phyloP scores from a whole-genome alignment of 2,329 filamentous ascomycete species.

The Colletotrichum sojae region DNA sequence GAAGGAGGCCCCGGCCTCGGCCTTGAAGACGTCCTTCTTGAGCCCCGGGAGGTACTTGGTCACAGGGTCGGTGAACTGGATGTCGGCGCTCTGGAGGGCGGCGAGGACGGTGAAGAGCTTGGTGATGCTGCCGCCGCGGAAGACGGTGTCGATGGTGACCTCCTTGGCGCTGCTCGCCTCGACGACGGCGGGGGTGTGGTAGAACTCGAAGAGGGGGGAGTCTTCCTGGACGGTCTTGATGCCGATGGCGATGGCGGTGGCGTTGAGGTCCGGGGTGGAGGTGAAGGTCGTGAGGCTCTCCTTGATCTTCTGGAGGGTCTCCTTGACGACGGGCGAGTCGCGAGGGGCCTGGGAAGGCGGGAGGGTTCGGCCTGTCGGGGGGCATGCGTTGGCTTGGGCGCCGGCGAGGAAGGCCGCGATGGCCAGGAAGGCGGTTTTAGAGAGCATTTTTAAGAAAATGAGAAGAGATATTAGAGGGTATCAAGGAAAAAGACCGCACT shows the following conservation, averaged over 20 bases:
- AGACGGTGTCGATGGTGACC: slow-evolving; percentile 57
- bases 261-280: slow-evolving; percentile 42
- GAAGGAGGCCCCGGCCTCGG: not conserved
- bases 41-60: slow-evolving; percentile 45
- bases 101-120: slow-evolving; percentile 58
- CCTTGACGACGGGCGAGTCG: slow-evolving; percentile 17
- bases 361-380: slow-evolving; percentile 19
- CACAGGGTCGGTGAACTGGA: slow-evolving; percentile 47
- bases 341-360: slow-evolving; percentile 18
- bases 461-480: not conserved
- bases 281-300: slow-evolving; percentile 31
- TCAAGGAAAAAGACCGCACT: no score
- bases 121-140: slow-evolving; percentile 58
- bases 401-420: slow-evolving; percentile 4
- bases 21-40: slow-evolving; percentile 8
- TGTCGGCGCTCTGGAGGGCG: slow-evolving; percentile 48
- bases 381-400: slow-evolving; percentile 21
- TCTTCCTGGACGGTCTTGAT: slow-evolving; percentile 60
- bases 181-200: slow-evolving; percentile 54
- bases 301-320: slow-evolving; percentile 12
- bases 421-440: not conserved
- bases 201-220: slow-evolving; percentile 53
- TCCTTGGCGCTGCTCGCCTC: slow-evolving; percentile 37
- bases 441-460: not conserved
- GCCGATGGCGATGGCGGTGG: slow-evolving; percentile 55